Base-by-base conservation (phyloP, 805 yeast species). In the Wickerhamia fluorescens region DNA sequence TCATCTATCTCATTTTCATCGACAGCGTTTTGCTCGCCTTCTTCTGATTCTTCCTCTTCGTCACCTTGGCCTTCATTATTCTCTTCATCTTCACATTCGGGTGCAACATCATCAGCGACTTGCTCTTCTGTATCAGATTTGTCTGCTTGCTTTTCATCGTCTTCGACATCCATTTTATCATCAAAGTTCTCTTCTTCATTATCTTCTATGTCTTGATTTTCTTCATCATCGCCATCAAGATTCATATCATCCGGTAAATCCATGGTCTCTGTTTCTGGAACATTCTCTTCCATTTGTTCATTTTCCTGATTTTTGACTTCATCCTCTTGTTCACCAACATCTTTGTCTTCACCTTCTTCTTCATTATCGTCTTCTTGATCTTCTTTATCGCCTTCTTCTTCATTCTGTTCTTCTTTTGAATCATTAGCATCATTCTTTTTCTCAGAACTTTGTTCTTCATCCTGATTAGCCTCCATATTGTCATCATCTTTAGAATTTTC, bases 161-260 rank as follows among this genome's bases (percentile, higher is more conserved):
- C 55, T 10, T 41, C 45, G 3, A 43, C 55, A 6, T 47, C 56
- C 16, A 47, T 40, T 7, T 41, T 47, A 13, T 45, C 58, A n/a
- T 44, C 59, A 1, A 41, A 54, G 5, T 43, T 50, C 1, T 47
- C 53, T 3, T 51, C 57, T 7, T 30, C 41, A 9, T 40, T 70
- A 2, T 60, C 68, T n/a, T 64, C 68, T 5, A 56, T 68, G 2
- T 58, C 71, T n/a, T 50, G 57, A 7, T 43, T 53, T 2, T 41
- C 53, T 7, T 77, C 88, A 4, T 69, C 78, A 14, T 73, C 94
- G n/a, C 78, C 77, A 47, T 89, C 97, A 17, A 89, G 61, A 42
- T 89, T 77, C 67, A 89, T 73, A 44, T 88, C 95, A 10, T 92
- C 97, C 0, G 97, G 96, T 16, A 89, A 63, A 14, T 92, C 96